A percentile compares a stretch with the other conserved stretches of the same genome.
phyloP scores from a whole-genome alignment of 306 rosid species.

The Gastrolobium bilobum region DNA sequence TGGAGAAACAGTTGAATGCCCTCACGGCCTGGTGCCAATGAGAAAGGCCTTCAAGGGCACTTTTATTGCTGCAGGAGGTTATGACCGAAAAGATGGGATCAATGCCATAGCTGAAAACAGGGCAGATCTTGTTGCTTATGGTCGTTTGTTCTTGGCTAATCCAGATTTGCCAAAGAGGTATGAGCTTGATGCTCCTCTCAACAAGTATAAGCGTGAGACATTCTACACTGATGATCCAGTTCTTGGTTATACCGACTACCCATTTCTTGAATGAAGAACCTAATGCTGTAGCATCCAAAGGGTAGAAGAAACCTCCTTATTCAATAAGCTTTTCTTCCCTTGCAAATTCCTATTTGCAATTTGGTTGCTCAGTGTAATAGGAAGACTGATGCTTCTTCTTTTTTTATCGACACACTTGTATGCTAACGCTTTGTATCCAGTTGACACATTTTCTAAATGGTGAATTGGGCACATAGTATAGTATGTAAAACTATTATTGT shows the following conservation, averaged over 20 bases:
- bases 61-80: conserved; percentile 71
- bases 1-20: conserved; percentile 41
- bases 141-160: conserved; percentile 66
- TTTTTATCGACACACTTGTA: background rate
- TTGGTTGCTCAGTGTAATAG: background rate
- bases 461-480: background rate
- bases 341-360: background rate
- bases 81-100: conserved; percentile 59
- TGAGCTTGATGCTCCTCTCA: conserved; percentile 66
- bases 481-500: background rate
- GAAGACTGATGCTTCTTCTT: background rate
- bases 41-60: conserved; percentile 73
- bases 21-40: conserved; percentile 58
- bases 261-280: conserved; percentile 61
- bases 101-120: conserved; percentile 57
- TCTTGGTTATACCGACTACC: conserved; percentile 72
- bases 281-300: background rate
- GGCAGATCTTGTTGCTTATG: conserved; percentile 59
- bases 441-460: conserved; percentile 6
- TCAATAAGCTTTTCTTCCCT: background rate
- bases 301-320: background rate
- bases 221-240: conserved; percentile 64
- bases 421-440: background rate
- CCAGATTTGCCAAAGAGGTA: conserved; percentile 81
- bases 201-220: conserved; percentile 62